A percentile compares a stretch with the other conserved stretches of the same genome.
phyloP scores from a whole-genome alignment of 139 green algal genomes.

The Auxenochlorella pyrenoidosa region DNA sequence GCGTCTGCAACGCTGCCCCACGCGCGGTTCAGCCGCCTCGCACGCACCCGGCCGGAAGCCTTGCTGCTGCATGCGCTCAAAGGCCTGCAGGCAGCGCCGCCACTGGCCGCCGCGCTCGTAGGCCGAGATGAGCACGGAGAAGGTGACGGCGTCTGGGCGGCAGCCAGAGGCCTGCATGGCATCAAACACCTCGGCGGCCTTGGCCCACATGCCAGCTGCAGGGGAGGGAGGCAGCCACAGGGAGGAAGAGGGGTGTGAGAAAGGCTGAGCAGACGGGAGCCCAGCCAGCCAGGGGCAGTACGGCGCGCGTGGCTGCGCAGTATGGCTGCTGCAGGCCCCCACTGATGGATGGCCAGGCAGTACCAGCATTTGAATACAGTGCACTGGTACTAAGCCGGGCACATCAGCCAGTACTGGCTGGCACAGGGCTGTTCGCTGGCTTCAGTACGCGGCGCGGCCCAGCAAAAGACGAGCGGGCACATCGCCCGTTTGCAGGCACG shows the following conservation, averaged over 20 bases:
- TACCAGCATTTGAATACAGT: too few species aligned
- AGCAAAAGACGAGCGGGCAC: too few species aligned
- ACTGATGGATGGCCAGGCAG: too few species aligned
- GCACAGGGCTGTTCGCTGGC: too few species aligned
- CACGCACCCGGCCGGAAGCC: conserved; percentile 20
- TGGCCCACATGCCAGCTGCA: conserved; percentile 64
- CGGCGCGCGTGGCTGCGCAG: too few species aligned
- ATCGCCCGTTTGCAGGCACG: not conserved
- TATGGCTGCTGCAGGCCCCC: too few species aligned
- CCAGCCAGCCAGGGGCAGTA: too few species aligned
- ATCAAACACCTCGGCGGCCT: conserved; percentile 80
- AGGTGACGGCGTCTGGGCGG: conserved; percentile 83
- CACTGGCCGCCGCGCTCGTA: conserved; percentile 52
- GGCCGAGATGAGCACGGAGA: conserved; percentile 76
- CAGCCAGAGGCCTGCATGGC: conserved; percentile 77
- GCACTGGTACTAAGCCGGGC: too few species aligned
- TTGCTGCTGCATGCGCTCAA: conserved; percentile 41
- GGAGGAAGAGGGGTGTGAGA: not conserved
- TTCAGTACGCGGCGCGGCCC: too few species aligned
- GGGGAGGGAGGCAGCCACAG: not conserved
- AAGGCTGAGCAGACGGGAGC: not conserved
- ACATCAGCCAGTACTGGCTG: too few species aligned
- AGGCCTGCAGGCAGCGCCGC: conserved; percentile 38
- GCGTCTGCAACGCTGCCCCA: too few species aligned
- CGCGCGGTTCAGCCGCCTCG: too few species aligned